Conservation (phyloP, 805 yeast species). For the Ogataea paraovalis region DNA sequence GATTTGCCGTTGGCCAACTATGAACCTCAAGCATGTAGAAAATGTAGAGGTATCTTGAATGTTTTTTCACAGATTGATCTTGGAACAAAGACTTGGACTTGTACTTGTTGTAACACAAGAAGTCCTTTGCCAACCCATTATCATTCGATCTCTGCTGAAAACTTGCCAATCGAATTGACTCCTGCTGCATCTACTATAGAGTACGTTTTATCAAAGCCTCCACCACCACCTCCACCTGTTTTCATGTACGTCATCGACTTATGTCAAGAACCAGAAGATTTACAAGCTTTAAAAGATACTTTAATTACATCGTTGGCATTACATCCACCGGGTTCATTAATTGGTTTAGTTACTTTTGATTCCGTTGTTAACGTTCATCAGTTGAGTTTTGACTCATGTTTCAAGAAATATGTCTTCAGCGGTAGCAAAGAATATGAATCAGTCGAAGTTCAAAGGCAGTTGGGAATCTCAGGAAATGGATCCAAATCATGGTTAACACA, state of each 20-base stretch:
- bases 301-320: conserved; percentile 69
- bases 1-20: conserved; percentile 75
- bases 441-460: conserved; percentile 32
- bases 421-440: conserved; percentile 78
- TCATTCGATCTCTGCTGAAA: conserved; percentile 67
- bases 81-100: conserved; percentile 73
- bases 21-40: conserved; percentile 81
- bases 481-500: conserved; percentile 37
- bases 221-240: conserved; percentile 72
- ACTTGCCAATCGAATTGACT: conserved; percentile 76
- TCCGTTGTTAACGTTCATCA: conserved; percentile 91
- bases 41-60: conserved; percentile 82
- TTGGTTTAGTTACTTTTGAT: conserved; percentile 86
- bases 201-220: conserved; percentile 65
- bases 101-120: conserved; percentile 77
- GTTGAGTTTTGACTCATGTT: conserved; percentile 56
- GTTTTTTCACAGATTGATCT: conserved; percentile 82
- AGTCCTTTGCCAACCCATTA: conserved; percentile 82
- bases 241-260: conserved; percentile 83
- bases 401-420: conserved; percentile 77
- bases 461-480: conserved; percentile 34
- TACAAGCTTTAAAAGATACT: conserved; percentile 78
- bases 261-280: conserved; percentile 85
- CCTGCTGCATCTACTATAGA: conserved; percentile 74
- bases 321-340: conserved; percentile 84